Percentiles rank a stretch among this genome's conserved stretches.
These are phyloP conservation scores for Polychaeton citri DNA, from an alignment of 2,329 filamentous ascomycete genomes.

Conservation along the genomic window DNA sequence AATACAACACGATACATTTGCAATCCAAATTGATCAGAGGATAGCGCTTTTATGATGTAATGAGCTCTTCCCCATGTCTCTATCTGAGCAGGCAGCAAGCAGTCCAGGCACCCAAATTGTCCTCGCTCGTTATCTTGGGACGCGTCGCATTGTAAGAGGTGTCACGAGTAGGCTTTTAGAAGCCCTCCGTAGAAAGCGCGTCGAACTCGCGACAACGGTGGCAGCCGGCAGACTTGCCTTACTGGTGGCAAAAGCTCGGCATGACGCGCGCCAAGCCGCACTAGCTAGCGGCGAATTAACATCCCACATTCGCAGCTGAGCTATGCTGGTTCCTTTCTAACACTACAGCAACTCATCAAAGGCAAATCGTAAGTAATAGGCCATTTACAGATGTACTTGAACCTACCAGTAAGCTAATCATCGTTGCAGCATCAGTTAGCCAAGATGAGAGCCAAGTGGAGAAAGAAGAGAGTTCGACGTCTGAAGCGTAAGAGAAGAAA, in stretches of 20 bases:
- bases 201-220: not conserved
- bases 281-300: not conserved
- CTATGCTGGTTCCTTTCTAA: not conserved
- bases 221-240: not conserved
- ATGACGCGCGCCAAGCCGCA: not conserved
- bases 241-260: not conserved
- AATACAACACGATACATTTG: no score
- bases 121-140: no score
- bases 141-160: no score
- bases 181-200: no score
- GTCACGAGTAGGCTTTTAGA: no score
- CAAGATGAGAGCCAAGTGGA: conserved; percentile 93
- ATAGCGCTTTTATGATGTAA: no score
- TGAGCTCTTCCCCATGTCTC: no score
- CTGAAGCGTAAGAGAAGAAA: conserved; percentile 99
- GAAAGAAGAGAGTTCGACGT: conserved; percentile 98
- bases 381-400: not conserved
- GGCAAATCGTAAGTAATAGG: not conserved
- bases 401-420: not conserved
- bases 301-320: not conserved
- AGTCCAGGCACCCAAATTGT: no score
- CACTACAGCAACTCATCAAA: conserved; percentile 1
- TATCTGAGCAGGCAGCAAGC: no score
- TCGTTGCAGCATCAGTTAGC: conserved; percentile 19
- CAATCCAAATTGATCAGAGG: no score